Evolutionary conservation across 1,284 basidiomycete genomes (phyloP), one percentile per base, ranked within the genome.

Genomic region (Trichosporon coremiiforme): DNA sequence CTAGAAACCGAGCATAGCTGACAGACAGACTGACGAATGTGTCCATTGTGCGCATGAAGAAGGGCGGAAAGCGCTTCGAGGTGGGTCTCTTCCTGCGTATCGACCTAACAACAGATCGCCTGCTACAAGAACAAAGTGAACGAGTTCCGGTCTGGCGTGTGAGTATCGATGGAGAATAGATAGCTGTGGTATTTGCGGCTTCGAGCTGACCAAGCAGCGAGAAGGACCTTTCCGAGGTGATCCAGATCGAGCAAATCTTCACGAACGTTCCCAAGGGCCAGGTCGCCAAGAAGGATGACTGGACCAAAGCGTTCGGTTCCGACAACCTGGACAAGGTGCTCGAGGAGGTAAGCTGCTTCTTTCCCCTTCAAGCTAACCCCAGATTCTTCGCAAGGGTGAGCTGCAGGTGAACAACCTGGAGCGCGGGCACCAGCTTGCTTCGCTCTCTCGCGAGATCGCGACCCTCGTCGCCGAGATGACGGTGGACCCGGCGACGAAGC

Each of bases 41-140:
- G 66, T 96, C 95, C 47, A 89, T 98, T 80, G 95, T 99, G 36
- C 90, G 95, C 62, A 86, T 98, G 66, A 97, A 95, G 86, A 98
- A 98, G 82, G 94, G 91, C 62, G 97, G 97, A 35, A 98, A 98
- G 84, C 90, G 97, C 66, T 99, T 98, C 83, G 97, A 99, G 87
- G 93, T 93, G 74, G 66, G 85, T 76, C 22, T 8, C 20, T 7
- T 25, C 7, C 3, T 31, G 4, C 22, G 29, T 2, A 12, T 8
- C 10, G 41, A 13, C 13, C 68, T 69, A 9, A 69, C 45, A 1
- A 29, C 71, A 95, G 93, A 92, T 99, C 76, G 96, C 96, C 64
- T 98, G 95, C 84, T 98, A 98, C 86, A 98, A 98, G 87, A 99
- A 99, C 85, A 98, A 98, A 85, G 96, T 98, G 22, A 92, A 95